Percentiles rank a stretch among this genome's conserved stretches.
Evolutionary conservation across 345 rosid species (phyloP).

Genomic region (Leavenworthia alabamica): DNA sequence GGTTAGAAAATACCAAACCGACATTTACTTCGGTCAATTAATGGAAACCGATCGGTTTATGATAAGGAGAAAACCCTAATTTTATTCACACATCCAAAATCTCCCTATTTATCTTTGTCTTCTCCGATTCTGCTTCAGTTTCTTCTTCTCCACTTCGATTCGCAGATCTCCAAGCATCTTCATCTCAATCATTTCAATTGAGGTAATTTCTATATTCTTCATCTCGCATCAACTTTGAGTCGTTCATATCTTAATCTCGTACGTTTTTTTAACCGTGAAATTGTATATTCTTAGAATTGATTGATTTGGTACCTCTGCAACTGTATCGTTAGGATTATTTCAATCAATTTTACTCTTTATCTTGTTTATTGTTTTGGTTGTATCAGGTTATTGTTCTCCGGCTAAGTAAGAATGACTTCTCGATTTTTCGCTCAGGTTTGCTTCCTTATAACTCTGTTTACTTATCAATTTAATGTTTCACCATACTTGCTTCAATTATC

Average conservation of each 20-base stretch:
- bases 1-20: background rate
- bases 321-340: background rate
- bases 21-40: background rate
- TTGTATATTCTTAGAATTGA: background rate
- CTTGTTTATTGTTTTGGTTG: background rate
- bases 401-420: slow-evolving; percentile 7
- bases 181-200: slow-evolving; percentile 1
- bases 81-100: background rate
- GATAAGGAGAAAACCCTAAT: background rate
- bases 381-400: slow-evolving; percentile 4
- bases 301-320: background rate
- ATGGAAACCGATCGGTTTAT: background rate
- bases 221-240: background rate
- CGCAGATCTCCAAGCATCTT: background rate
- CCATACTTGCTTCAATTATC: background rate
- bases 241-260: background rate
- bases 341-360: background rate
- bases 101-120: background rate
- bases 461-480: background rate
- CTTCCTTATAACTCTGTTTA: background rate
- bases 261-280: background rate
- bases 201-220: background rate
- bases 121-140: background rate
- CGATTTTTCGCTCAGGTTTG: slow-evolving; percentile 22
- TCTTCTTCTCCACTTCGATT: background rate